Evolutionary conservation across 2,329 filamentous ascomycete species (phyloP), one percentile per base, ranked within the genome.

Genomic region (Penicillium sp.): DNA sequence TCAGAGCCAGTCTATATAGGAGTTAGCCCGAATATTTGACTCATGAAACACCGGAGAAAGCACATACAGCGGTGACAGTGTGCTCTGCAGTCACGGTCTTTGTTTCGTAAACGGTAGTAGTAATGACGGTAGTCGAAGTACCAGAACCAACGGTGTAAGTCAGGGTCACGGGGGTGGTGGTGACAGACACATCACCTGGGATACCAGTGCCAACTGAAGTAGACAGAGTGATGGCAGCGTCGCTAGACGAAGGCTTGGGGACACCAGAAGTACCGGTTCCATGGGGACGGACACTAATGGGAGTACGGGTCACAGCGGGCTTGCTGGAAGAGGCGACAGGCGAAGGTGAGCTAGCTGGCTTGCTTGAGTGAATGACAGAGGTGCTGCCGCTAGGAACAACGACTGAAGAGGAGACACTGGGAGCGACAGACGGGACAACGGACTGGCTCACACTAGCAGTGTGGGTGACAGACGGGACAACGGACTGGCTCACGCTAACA

Each of bases 71-170:
- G 47, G 54, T 62, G 47, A 63, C 57, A 19, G 64, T 65, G 49
- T 62, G 45, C 25, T 58, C 41, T 13, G 58, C 41, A 36, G 66
- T 70, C 28, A 57, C 54, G 37, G 69, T 71, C 47, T 55, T 59
- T 58, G 69, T 71, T 46, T 55, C 59, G 58, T 65, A 63, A 43
- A 72, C 61, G 12, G 69, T 72, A 37, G 63, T 71, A 22, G 70
- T 72, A 14, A 72, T 59, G 28, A 72, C 63, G 25, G 60, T 63
- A 39, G 63, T 65, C 4, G 66, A 64, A 18, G 61, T 60, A 34
- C 70, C 70, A 37, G 65, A 55, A 30, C 66, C 67, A 28, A 70
- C 44, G n/a, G 70, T 73, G 64, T 72, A 73, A 40, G 70, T 72
- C 35, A 73, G 33, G 28, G 64, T 68, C 50, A 69, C 64, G 27